Percentiles rank a stretch among this genome's conserved stretches.
Conservation (phyloP, 495 filamentous ascomycete genomes). For the Lepidopterella palustris region DNA sequence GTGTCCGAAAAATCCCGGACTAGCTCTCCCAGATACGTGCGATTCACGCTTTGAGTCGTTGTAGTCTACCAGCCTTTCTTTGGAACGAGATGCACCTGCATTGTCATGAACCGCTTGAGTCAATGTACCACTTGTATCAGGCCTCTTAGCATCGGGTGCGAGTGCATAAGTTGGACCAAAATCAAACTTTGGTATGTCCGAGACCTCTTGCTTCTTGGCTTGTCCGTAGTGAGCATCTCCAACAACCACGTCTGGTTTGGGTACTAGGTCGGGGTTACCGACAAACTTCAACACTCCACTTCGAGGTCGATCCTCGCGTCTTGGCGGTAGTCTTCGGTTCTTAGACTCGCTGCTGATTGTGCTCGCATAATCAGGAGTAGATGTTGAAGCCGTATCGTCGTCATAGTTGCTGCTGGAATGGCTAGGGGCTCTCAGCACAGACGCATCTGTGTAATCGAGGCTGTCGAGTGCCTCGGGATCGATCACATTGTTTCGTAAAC, state of each 20-base stretch:
- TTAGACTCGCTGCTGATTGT: conserved; percentile 29
- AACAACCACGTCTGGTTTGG: conserved; percentile 48
- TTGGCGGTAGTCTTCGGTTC: conserved; percentile 15
- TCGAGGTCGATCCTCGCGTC: conserved; percentile 55
- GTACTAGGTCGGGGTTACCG: conserved; percentile 48
- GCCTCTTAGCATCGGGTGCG: conserved; percentile 43
- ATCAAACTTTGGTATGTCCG: conserved; percentile 67
- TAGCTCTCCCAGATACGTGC: conserved; percentile 14
- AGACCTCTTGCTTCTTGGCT: conserved; percentile 24
- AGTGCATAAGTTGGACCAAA: conserved; percentile 72
- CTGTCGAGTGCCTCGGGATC: conserved; percentile 58
- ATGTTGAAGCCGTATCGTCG: conserved; percentile 29
- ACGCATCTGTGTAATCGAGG: conserved; percentile 24
- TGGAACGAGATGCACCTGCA: conserved; percentile 6
- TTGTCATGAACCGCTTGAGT: conserved; percentile 30
- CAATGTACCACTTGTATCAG: conserved; percentile 41
- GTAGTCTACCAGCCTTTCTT: conserved; percentile 15
- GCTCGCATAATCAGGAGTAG: conserved; percentile 43
- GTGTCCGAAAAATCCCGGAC: conserved; percentile 24
- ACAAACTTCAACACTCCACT: conserved; percentile 79
- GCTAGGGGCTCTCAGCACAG: conserved; percentile 11
- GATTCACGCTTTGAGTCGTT: conserved; percentile 19
- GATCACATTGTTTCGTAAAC: conserved; percentile 56
- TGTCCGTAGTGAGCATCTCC: conserved; percentile 54
- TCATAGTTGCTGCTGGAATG: conserved; percentile 34